These are phyloP conservation scores for Verbascum thapsus DNA, from an alignment of 257 asterid genomes.

Conservation along the genomic window DNA sequence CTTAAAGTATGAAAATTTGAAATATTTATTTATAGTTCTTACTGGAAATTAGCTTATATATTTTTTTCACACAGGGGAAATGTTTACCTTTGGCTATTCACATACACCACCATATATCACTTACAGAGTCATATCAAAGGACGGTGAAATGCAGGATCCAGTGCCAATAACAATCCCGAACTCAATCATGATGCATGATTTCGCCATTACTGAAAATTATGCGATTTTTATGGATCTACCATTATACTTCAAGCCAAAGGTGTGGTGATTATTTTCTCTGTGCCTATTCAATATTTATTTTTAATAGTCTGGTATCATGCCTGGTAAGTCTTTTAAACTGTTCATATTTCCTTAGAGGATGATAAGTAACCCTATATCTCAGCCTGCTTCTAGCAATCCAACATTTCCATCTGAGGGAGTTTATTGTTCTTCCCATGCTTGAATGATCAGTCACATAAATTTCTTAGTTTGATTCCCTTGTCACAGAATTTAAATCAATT, in stretches of 20 bases:
- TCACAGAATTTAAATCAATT: neutral
- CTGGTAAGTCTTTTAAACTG: conserved; percentile 1
- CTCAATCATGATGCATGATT: conserved; percentile 96
- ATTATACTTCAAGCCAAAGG: conserved; percentile 80
- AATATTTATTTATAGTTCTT: neutral
- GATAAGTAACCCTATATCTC: neutral
- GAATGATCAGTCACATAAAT: neutral
- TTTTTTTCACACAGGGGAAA: conserved; percentile 68
- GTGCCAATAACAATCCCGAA: conserved; percentile 87
- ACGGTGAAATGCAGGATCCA: conserved; percentile 87
- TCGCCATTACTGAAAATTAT: conserved; percentile 97
- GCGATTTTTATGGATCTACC: conserved; percentile 96
- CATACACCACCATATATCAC: conserved; percentile 75
- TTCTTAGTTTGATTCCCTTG: neutral
- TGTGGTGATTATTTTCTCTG: conserved; percentile 31
- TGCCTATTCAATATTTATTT: neutral
- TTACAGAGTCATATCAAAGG: conserved; percentile 90
- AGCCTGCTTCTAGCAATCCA: conserved; percentile 5
- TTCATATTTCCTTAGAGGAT: conserved; percentile 1
- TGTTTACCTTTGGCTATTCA: conserved; percentile 95
- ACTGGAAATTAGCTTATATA: too few relatives aligned
- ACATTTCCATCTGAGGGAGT: neutral
- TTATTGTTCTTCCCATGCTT: neutral
- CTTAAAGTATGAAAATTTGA: neutral
- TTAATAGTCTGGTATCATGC: neutral